A percentile compares a stretch with the other conserved stretches of the same genome.
Evolutionary conservation across 2,329 filamentous ascomycete genomes (phyloP).

Genomic region (Aureobasidium sp.): DNA sequence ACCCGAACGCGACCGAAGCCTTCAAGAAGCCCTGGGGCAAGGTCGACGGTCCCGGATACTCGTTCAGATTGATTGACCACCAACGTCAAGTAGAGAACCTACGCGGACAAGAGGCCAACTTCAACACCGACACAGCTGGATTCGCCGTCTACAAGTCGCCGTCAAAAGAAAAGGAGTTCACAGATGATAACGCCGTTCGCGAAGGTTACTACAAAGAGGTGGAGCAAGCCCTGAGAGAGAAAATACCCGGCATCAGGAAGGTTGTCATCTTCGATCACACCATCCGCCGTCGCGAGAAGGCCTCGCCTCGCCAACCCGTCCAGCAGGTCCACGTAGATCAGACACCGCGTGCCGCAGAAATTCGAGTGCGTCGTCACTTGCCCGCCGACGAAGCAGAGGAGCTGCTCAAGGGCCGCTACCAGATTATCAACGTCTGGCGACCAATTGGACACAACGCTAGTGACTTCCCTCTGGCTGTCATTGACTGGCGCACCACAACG

Average conservation of each 20-base stretch:
- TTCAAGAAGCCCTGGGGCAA: constrained; percentile 53
- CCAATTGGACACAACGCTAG: constrained; percentile 57
- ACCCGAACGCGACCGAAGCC: constrained; percentile 29
- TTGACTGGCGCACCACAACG: constrained; percentile 53
- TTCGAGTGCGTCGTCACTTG: constrained; percentile 54
- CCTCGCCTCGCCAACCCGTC: constrained; percentile 54
- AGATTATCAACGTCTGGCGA: constrained; percentile 65
- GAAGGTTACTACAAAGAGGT: constrained; percentile 54
- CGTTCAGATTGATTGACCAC: constrained; percentile 42
- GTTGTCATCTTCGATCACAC: constrained; percentile 68
- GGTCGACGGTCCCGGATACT: constrained; percentile 52
- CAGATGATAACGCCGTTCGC: constrained; percentile 48
- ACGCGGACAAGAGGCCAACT: constrained; percentile 42
- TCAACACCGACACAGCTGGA: constrained; percentile 50
- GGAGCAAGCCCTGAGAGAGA: constrained; percentile 47
- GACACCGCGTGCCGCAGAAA: constrained; percentile 54
- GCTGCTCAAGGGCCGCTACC: constrained; percentile 50
- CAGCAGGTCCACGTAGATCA: constrained; percentile 67
- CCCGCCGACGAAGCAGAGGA: constrained; percentile 47
- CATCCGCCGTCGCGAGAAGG: constrained; percentile 49
- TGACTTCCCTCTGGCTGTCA: constrained; percentile 60
- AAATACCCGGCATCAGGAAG: constrained; percentile 49
- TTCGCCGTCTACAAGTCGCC: constrained; percentile 48
- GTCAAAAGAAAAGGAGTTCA: constrained; percentile 47
- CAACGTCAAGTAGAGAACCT: constrained; percentile 47